A percentile compares a stretch with the other conserved stretches of the same genome.
Conservation (phyloP, 352 stramenopile species). For the Phytopythium sindhum region DNA sequence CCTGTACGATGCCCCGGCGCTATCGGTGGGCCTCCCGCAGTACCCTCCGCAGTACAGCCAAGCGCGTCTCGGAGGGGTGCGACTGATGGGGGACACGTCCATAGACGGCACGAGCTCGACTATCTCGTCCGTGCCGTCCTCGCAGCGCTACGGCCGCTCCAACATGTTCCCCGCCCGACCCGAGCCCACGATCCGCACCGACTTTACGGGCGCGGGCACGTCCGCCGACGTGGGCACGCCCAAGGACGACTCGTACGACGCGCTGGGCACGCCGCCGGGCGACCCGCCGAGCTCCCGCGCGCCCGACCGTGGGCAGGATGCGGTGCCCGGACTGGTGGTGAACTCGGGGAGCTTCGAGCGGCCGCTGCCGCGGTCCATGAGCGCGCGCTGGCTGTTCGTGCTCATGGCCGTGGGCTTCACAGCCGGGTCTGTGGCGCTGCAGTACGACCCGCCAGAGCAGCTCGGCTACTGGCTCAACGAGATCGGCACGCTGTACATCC, state of each 20-base stretch:
- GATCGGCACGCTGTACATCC: constrained; percentile 51
- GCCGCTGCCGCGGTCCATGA: constrained; percentile 32
- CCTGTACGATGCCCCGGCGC: constrained; percentile 17
- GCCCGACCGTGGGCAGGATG: constrained; percentile 10
- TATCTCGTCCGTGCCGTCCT: constrained; percentile 10
- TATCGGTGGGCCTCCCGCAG: constrained; percentile 20
- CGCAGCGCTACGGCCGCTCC: constrained; percentile 10
- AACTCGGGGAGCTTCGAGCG: constrained; percentile 14
- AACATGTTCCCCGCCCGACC: constrained; percentile 16
- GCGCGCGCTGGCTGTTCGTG: constrained; percentile 34
- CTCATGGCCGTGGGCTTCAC: constrained; percentile 36
- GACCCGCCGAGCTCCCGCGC: constrained; percentile 33
- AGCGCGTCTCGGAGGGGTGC: background rate
- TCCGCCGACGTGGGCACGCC: constrained; percentile 26
- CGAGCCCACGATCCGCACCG: constrained; percentile 35
- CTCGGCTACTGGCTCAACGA: constrained; percentile 58
- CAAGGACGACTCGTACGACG: constrained; percentile 35
- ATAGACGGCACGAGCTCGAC: background rate
- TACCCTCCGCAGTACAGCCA: constrained; percentile 13
- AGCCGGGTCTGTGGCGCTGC: constrained; percentile 30
- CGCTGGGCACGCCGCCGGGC: constrained; percentile 47
- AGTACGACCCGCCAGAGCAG: constrained; percentile 21
- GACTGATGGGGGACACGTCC: constrained; percentile 4
- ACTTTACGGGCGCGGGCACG: constrained; percentile 32
- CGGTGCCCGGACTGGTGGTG: constrained; percentile 15